A percentile compares a stretch with the other conserved stretches of the same genome.
Evolutionary conservation across 805 yeast species (phyloP).

Genomic region (Komagataella kurtzmanii): DNA sequence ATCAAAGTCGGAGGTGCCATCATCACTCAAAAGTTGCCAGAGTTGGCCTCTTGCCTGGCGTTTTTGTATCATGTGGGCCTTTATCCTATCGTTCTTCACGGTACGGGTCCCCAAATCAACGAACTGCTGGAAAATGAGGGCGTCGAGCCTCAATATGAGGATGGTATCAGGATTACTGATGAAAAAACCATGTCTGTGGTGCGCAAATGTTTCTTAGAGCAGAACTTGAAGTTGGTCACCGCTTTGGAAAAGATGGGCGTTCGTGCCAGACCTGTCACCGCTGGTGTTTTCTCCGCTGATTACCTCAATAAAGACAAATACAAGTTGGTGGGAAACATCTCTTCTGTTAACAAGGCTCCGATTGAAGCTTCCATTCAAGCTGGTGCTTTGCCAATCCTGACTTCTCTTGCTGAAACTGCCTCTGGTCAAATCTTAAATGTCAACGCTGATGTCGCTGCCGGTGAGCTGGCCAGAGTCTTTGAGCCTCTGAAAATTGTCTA

Average conservation of each 20-base stretch:
- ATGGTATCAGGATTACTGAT: conserved; percentile 94
- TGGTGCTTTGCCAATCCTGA: conserved; percentile 92
- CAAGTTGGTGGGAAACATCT: conserved; percentile 84
- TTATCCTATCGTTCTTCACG: conserved; percentile 93
- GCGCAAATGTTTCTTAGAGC: conserved; percentile 89
- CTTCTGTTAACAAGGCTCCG: conserved; percentile 74
- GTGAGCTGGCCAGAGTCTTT: conserved; percentile 91
- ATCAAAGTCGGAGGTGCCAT: conserved; percentile 99
- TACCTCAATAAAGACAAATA: conserved; percentile 85
- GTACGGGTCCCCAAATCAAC: conserved; percentile 98
- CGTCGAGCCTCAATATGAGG: conserved; percentile 89
- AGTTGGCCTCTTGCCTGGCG: conserved; percentile 90
- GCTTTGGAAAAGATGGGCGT: conserved; percentile 95
- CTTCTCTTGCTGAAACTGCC: conserved; percentile 92
- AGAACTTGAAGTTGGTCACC: conserved; percentile 86
- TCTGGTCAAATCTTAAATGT: conserved; percentile 95
- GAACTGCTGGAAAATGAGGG: conserved; percentile 88
- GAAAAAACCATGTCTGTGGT: conserved; percentile 93
- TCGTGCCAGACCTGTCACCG: conserved; percentile 95
- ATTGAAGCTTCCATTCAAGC: conserved; percentile 91
- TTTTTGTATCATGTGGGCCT: conserved; percentile 95
- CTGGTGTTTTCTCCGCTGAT: conserved; percentile 92
- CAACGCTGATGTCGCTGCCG: conserved; percentile 98
- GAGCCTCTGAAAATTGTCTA: conserved; percentile 96
- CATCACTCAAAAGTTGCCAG: conserved; percentile 86